A percentile compares a stretch with the other conserved stretches of the same genome.
These are phyloP conservation scores for Lignosus rhinocerotis DNA, from an alignment of 1,284 basidiomycete genomes.

Conservation along the genomic window DNA sequence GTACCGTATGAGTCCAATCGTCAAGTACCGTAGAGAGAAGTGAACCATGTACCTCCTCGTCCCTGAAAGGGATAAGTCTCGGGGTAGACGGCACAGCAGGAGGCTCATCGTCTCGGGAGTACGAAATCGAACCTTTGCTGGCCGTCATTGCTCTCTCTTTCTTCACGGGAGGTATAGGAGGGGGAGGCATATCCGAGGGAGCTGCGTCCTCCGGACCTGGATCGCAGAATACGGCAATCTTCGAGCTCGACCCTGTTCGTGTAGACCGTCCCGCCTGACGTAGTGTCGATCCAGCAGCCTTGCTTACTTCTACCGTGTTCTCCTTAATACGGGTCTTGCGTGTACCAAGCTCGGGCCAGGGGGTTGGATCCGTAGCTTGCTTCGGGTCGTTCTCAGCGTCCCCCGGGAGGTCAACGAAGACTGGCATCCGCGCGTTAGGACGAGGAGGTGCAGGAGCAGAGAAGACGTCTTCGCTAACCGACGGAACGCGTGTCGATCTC, in stretches of 20 bases:
- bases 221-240: conserved; percentile 60
- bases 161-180: conserved; percentile 31
- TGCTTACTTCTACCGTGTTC: conserved; percentile 66
- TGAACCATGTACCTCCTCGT: conserved; percentile 44
- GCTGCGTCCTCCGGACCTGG: conserved; percentile 32
- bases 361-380: conserved; percentile 35
- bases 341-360: conserved; percentile 72
- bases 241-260: conserved; percentile 47
- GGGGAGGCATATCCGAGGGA: conserved; percentile 24
- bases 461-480: conserved; percentile 25
- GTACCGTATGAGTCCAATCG: background rate
- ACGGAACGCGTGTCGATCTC: conserved; percentile 19
- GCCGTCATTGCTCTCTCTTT: conserved; percentile 26
- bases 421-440: conserved; percentile 59
- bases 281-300: conserved; percentile 63
- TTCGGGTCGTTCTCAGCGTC: conserved; percentile 37
- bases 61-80: conserved; percentile 66
- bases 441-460: conserved; percentile 32
- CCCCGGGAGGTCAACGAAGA: conserved; percentile 71
- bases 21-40: background rate
- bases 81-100: conserved; percentile 44
- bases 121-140: conserved; percentile 40
- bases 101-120: conserved; percentile 48
- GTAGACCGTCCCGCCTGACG: conserved; percentile 58
- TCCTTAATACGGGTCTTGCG: conserved; percentile 75